Evolutionary conservation across 2,329 filamentous ascomycete species (phyloP).

Genomic region (Penicillium brasilianum): DNA sequence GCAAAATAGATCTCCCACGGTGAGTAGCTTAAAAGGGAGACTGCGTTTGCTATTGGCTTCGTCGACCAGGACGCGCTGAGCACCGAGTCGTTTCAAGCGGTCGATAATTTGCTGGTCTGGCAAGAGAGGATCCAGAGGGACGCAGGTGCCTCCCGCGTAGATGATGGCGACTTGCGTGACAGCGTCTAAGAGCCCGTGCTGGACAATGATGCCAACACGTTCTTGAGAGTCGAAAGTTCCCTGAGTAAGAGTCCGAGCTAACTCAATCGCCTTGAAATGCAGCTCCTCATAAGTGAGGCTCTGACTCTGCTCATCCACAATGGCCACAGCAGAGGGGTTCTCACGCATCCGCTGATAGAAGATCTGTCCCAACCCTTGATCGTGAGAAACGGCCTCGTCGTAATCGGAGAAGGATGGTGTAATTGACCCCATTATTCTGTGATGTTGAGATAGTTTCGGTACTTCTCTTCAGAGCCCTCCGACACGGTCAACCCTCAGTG

Average conservation of each 20-base stretch:
- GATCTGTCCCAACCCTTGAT: too few species aligned
- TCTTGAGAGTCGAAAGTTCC: conserved; percentile 13
- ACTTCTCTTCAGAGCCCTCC: too few species aligned
- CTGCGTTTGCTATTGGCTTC: conserved; percentile 4
- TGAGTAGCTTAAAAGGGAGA: not conserved
- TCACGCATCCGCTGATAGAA: too few species aligned
- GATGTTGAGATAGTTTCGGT: too few species aligned
- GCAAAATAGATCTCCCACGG: not conserved
- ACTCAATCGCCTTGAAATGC: conserved; percentile 8
- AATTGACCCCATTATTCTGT: too few species aligned
- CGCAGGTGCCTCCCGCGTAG: conserved; percentile 30
- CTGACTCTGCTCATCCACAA: too few species aligned
- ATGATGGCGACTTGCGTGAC: conserved; percentile 33
- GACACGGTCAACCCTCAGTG: too few species aligned
- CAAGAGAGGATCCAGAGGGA: conserved; percentile 28
- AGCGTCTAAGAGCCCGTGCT: conserved; percentile 24
- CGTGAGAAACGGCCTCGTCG: too few species aligned
- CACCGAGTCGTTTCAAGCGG: conserved; percentile 17
- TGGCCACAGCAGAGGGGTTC: too few species aligned
- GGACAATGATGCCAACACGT: conserved; percentile 28
- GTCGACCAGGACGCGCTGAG: conserved; percentile 18
- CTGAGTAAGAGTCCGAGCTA: conserved; percentile 12
- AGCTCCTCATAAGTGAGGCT: conserved; percentile 25
- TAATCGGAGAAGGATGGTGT: too few species aligned
- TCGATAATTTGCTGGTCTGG: conserved; percentile 26